These are phyloP conservation scores for Musa itinerans DNA, from an alignment of 176 grass and related monocot species.

Conservation along the genomic window DNA sequence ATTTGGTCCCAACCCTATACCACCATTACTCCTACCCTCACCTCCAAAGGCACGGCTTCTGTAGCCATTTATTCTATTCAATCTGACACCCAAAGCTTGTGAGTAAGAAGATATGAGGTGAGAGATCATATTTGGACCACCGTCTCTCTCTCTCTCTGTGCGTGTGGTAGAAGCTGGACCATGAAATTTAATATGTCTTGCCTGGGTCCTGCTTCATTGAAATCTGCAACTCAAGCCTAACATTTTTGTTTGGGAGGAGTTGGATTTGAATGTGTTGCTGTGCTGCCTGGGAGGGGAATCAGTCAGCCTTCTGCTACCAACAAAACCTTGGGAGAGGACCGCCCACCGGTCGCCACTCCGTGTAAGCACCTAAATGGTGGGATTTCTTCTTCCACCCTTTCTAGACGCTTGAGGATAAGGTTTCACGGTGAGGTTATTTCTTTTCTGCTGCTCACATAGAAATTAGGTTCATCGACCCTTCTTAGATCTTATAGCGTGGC, in stretches of 20 bases:
- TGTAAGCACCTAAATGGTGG: too few relatives aligned
- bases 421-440: too few relatives aligned
- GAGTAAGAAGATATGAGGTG: neutral
- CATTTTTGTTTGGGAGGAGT: neutral
- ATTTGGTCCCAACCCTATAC: constrained; percentile 11
- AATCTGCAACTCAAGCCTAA: neutral
- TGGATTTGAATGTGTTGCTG: neutral
- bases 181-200: neutral
- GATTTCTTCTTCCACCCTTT: too few relatives aligned
- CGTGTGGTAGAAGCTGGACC: neutral
- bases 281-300: neutral
- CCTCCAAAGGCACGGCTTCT: neutral
- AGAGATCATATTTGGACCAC: neutral
- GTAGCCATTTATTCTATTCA: neutral
- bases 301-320: neutral
- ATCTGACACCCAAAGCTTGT: neutral
- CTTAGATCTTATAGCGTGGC: too few relatives aligned
- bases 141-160: too few relatives aligned
- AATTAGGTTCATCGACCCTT: too few relatives aligned
- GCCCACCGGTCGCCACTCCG: neutral
- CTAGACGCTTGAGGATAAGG: too few relatives aligned
- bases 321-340: neutral
- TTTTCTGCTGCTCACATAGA: too few relatives aligned
- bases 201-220: neutral
- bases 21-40: neutral